Conservation (phyloP, 164 flowering plant species). For the Buxus sempervirens region DNA sequence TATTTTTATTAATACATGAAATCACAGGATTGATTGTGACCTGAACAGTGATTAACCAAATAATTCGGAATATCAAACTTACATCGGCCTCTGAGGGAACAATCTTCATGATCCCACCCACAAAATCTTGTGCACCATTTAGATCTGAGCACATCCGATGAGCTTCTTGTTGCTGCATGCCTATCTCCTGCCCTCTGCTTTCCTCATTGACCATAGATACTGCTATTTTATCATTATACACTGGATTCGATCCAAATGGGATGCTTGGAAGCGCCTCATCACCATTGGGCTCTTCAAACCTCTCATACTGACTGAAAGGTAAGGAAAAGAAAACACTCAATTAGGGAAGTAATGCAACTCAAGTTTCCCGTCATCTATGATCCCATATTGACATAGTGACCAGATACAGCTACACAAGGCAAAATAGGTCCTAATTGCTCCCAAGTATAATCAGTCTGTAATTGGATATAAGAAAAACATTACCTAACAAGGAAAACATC, state of each 20-base stretch:
- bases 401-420: not conserved
- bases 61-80: slow-evolving; percentile 25
- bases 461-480: not conserved
- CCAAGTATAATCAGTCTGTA: not conserved
- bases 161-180: slow-evolving; percentile 38
- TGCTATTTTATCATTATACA: slow-evolving; percentile 27
- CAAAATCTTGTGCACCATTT: slow-evolving; percentile 67
- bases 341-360: not conserved
- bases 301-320: slow-evolving; percentile 73
- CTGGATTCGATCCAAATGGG: slow-evolving; percentile 40
- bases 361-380: not conserved
- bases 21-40: not conserved
- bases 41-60: not conserved
- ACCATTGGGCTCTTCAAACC: slow-evolving; percentile 73
- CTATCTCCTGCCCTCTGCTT: slow-evolving; percentile 38
- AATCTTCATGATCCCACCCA: slow-evolving; percentile 85
- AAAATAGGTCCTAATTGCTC: not conserved
- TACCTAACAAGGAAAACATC: slow-evolving; percentile 98
- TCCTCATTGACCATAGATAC: slow-evolving; percentile 28
- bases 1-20: not conserved
- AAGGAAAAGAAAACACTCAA: slow-evolving; percentile 4
- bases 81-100: slow-evolving; percentile 88
- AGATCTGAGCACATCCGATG: slow-evolving; percentile 43
- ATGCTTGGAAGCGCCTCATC: slow-evolving; percentile 43
- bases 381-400: not conserved